phyloP scores from a whole-genome alignment of 1,139 yeast species.

The Meyerozyma elateridarum region DNA sequence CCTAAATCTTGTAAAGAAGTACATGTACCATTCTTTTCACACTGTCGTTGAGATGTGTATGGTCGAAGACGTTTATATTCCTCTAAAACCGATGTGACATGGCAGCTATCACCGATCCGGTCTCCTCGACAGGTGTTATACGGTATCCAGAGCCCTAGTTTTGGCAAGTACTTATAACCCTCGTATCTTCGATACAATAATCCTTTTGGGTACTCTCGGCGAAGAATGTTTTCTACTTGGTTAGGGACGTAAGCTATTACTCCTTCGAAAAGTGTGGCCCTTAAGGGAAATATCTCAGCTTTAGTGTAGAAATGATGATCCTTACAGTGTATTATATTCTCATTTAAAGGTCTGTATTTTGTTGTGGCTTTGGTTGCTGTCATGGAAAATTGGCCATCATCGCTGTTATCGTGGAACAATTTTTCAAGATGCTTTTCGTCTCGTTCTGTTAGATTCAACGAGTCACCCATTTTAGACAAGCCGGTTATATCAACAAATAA shows the following conservation, averaged over 20 bases:
- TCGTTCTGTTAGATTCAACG: constrained; percentile 16
- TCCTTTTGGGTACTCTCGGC: constrained; percentile 39
- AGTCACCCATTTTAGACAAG: no score
- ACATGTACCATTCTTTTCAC: no score
- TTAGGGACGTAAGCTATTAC: constrained; percentile 44
- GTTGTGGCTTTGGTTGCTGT: constrained; percentile 3
- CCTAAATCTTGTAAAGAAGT: no score
- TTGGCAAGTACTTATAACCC: constrained; percentile 26
- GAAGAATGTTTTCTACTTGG: constrained; percentile 27
- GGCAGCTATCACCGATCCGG: constrained; percentile 18
- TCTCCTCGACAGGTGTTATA: constrained; percentile 19
- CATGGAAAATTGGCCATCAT: constrained; percentile 1
- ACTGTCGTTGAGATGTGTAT: no score
- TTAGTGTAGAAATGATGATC: constrained; percentile 46
- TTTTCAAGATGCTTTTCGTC: background rate
- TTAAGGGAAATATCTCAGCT: constrained; percentile 41
- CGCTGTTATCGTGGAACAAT: constrained; percentile 1
- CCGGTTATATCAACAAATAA: constrained; percentile 59
- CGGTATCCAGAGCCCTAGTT: constrained; percentile 30
- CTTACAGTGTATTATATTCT: constrained; percentile 48
- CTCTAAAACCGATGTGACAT: no score
- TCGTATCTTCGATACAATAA: constrained; percentile 19
- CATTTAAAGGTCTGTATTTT: no score
- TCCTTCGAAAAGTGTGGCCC: constrained; percentile 50
- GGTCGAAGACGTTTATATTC: no score